Percentiles rank a stretch among this genome's conserved stretches.
phyloP scores from a whole-genome alignment of 257 asterid species.

The Lantana camara region DNA sequence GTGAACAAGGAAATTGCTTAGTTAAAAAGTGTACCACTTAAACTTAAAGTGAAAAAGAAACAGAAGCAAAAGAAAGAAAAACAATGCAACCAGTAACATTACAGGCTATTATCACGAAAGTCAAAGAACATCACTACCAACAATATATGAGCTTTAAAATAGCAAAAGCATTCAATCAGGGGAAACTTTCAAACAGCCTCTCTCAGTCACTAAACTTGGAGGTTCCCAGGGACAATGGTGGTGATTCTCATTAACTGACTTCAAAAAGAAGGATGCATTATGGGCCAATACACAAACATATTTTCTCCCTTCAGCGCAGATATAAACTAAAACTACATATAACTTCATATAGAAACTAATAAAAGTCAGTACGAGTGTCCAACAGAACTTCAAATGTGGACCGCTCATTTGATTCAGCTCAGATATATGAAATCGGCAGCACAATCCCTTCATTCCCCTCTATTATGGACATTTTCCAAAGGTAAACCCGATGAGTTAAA shows the following conservation, averaged over 20 bases:
- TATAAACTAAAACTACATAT: background rate
- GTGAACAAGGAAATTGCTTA: constrained; percentile 2
- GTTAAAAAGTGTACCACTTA: constrained; percentile 10
- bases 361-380: background rate
- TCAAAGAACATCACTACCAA: background rate
- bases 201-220: background rate
- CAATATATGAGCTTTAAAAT: background rate
- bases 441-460: background rate
- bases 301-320: background rate
- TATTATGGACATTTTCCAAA: background rate
- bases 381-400: background rate
- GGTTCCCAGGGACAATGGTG: background rate
- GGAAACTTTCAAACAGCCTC: constrained; percentile 1
- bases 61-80: background rate
- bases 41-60: background rate
- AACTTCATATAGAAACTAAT: background rate
- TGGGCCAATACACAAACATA: background rate
- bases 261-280: constrained; percentile 8
- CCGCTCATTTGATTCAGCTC: constrained; percentile 6
- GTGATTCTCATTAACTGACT: background rate
- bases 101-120: no score
- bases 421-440: constrained; percentile 1
- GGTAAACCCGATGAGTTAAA: background rate
- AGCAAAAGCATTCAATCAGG: background rate
- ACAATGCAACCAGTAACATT: background rate